Evolutionary conservation across 768 basidiomycete species (phyloP).

Genomic region (Boletus subparvulus): DNA sequence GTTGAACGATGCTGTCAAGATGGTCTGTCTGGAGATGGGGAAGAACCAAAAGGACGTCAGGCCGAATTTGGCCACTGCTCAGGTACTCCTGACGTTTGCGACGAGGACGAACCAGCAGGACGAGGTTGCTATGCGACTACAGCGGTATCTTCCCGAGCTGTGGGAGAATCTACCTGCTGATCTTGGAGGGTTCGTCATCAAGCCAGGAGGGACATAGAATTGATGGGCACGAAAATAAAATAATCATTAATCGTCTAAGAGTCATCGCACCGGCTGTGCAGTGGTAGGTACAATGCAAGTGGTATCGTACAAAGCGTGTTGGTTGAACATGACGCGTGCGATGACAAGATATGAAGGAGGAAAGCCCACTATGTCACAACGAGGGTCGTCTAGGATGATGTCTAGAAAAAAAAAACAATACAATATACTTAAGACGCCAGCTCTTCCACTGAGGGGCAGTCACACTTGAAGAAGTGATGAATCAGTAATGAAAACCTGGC

Average conservation of each 20-base stretch:
- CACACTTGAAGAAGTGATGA: constrained; percentile 52
- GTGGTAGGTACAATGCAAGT: constrained; percentile 25
- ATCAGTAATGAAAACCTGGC: constrained; percentile 7
- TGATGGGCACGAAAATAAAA: constrained; percentile 4
- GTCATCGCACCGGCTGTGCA: constrained; percentile 5
- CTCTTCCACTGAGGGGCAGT: constrained; percentile 86
- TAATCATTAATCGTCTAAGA: constrained; percentile 14
- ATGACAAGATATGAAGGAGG: constrained; percentile 48
- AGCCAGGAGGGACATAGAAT: constrained; percentile 11
- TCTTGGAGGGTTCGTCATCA: constrained; percentile 21
- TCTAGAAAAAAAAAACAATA: constrained; percentile 17
- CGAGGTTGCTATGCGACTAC: constrained; percentile 47
- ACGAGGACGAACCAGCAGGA: constrained; percentile 40
- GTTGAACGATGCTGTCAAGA: constrained; percentile 64
- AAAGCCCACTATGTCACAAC: constrained; percentile 38
- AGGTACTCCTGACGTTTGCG: constrained; percentile 57
- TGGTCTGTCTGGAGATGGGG: constrained; percentile 66
- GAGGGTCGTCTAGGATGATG: constrained; percentile 21
- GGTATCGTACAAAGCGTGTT: constrained; percentile 43
- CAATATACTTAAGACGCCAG: constrained; percentile 38
- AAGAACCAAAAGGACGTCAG: constrained; percentile 40
- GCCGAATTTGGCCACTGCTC: constrained; percentile 50
- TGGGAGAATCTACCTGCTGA: constrained; percentile 31
- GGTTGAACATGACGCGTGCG: constrained; percentile 61
- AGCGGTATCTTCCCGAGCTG: constrained; percentile 39